Evolutionary conservation across 1,284 basidiomycete species (phyloP).

Genomic region (Cryptococcus depauperatus): DNA sequence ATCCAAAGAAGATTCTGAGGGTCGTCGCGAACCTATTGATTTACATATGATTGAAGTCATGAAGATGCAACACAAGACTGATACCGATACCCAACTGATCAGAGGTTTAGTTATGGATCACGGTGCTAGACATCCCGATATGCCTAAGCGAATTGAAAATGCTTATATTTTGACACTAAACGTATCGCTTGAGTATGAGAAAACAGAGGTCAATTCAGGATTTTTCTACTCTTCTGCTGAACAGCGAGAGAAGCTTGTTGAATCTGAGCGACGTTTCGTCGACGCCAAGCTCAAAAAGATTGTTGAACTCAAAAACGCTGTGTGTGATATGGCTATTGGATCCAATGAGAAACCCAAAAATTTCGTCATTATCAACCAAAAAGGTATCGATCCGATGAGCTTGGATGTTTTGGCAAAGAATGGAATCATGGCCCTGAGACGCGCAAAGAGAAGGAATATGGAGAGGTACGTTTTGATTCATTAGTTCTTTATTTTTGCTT

Average conservation of each 20-base stretch:
- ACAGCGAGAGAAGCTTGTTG: conserved; percentile 97
- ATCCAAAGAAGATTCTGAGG: conserved; percentile 54
- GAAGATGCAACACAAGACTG: conserved; percentile 99
- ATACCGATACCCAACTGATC: conserved; percentile 95
- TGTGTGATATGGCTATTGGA: conserved; percentile 85
- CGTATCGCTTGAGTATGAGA: conserved; percentile 98
- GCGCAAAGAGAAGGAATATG: conserved; percentile 97
- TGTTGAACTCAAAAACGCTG: conserved; percentile 90
- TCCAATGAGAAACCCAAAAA: conserved; percentile 57
- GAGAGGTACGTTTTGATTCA: conserved; percentile 71
- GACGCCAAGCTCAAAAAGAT: conserved; percentile 96
- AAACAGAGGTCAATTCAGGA: conserved; percentile 98
- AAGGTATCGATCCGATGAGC: conserved; percentile 97
- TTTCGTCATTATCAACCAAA: conserved; percentile 98
- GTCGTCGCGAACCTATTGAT: conserved; percentile 80
- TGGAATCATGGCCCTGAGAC: conserved; percentile 85
- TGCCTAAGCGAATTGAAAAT: conserved; percentile 98
- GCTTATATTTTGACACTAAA: conserved; percentile 93
- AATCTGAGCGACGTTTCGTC: conserved; percentile 89
- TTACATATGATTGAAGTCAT: conserved; percentile 99
- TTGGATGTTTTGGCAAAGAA: conserved; percentile 95
- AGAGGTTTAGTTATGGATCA: conserved; percentile 85
- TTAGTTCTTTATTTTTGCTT: too few relatives aligned
- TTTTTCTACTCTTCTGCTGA: conserved; percentile 99
- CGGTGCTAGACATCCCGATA: conserved; percentile 95